These are phyloP conservation scores for Penicillium sp. DNA, from an alignment of 2,329 filamentous ascomycete species.

Conservation along the genomic window DNA sequence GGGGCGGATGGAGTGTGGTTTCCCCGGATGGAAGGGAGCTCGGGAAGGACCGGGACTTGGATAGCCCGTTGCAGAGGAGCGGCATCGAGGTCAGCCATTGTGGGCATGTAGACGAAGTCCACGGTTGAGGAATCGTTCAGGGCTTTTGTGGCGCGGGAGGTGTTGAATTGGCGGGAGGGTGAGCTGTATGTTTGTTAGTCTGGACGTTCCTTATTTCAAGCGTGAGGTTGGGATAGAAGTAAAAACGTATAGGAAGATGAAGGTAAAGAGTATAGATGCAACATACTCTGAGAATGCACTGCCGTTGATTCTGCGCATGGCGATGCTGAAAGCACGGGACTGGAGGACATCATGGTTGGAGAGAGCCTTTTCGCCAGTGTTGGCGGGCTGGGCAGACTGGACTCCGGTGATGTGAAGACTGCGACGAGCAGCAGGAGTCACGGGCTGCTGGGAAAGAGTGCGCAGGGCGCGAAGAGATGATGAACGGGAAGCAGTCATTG, in stretches of 20 bases:
- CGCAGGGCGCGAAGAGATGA: conserved; percentile 48
- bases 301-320: conserved; percentile 50
- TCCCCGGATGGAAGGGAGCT: conserved; percentile 34
- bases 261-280: neutral
- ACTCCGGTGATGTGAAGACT: conserved; percentile 61
- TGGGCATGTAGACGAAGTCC: conserved; percentile 63
- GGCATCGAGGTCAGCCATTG: conserved; percentile 46
- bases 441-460: conserved; percentile 41
- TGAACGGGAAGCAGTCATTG: conserved; percentile 48
- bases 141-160: conserved; percentile 56
- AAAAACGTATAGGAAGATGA: neutral
- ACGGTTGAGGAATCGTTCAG: conserved; percentile 60
- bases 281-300: conserved; percentile 42
- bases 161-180: conserved; percentile 61
- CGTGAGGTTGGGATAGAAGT: neutral
- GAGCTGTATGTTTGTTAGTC: conserved; percentile 46
- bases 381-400: conserved; percentile 53
- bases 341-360: conserved; percentile 54
- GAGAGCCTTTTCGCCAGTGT: conserved; percentile 53
- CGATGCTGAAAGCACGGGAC: conserved; percentile 56
- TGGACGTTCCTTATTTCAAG: neutral
- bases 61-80: conserved; percentile 37
- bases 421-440: conserved; percentile 44
- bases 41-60: conserved; percentile 54
- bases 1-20: conserved; percentile 20